These are phyloP conservation scores for Fusarium sacchari DNA, from an alignment of 2,329 filamentous ascomycete species.

Conservation along the genomic window DNA sequence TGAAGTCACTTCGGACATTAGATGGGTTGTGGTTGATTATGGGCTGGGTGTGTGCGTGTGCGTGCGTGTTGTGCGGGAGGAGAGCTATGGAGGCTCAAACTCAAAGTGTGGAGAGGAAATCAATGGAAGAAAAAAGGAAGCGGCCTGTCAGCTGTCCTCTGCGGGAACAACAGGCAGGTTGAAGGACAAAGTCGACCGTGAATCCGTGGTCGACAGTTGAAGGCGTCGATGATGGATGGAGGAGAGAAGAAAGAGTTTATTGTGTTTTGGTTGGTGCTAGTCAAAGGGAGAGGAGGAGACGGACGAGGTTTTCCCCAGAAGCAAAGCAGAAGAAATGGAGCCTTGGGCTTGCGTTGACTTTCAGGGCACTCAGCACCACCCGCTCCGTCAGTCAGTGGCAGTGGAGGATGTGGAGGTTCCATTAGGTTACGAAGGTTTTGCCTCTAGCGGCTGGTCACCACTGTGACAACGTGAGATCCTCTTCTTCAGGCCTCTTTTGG, in stretches of 20 bases:
- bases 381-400: constrained; percentile 5
- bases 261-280: constrained; percentile 38
- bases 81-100: constrained; percentile 44
- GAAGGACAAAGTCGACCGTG: constrained; percentile 46
- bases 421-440: constrained; percentile 53
- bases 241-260: constrained; percentile 34
- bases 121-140: constrained; percentile 35
- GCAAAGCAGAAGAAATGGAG: constrained; percentile 47
- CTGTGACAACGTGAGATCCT: constrained; percentile 15
- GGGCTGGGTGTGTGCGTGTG: constrained; percentile 40
- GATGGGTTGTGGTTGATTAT: constrained; percentile 55
- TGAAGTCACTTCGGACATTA: constrained; percentile 95
- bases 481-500: constrained; percentile 14
- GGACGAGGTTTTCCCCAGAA: constrained; percentile 53
- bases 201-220: constrained; percentile 45
- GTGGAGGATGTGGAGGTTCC: constrained; percentile 46
- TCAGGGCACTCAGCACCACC: constrained; percentile 17
- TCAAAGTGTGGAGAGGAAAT: constrained; percentile 46
- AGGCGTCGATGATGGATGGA: constrained; percentile 43
- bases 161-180: constrained; percentile 48
- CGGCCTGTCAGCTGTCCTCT: constrained; percentile 54
- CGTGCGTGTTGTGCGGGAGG: constrained; percentile 38
- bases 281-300: constrained; percentile 47
- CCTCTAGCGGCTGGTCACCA: constrained; percentile 45
- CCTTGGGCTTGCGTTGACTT: constrained; percentile 36